Conservation (phyloP, 106 monocot genomes). For the Gastrodia elata region DNA sequence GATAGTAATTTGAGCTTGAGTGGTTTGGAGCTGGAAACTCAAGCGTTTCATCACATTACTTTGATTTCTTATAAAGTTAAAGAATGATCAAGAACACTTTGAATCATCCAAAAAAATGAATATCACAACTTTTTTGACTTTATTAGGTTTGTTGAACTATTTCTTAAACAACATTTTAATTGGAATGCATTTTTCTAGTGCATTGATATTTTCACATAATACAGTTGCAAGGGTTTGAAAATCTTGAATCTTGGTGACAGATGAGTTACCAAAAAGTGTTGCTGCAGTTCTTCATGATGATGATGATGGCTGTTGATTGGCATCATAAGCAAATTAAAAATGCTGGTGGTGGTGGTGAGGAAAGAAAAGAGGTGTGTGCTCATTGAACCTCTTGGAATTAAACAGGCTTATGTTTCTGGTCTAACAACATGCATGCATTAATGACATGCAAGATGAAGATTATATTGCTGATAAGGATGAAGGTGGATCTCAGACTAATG, state of each 20-base stretch:
- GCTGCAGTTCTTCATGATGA: constrained; percentile 63
- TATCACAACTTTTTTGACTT: constrained; percentile 95
- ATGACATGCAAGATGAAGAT: constrained; percentile 87
- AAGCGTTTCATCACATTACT: constrained; percentile 95
- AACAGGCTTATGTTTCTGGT: neutral
- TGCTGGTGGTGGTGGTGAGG: constrained; percentile 76
- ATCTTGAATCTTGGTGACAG: constrained; percentile 83
- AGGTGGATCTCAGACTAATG: constrained; percentile 92
- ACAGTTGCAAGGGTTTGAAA: constrained; percentile 82
- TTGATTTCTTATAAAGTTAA: constrained; percentile 96
- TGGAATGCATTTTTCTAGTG: neutral
- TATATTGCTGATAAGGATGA: constrained; percentile 97
- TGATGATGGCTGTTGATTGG: constrained; percentile 93
- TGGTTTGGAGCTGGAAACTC: constrained; percentile 95
- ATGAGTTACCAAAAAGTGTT: constrained; percentile 53
- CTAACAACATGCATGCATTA: neutral
- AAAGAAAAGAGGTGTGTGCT: constrained; percentile 77
- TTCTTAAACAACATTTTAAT: neutral
- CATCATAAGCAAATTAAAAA: constrained; percentile 84
- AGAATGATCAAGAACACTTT: constrained; percentile 92
- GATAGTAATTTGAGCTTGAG: constrained; percentile 95
- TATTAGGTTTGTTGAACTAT: constrained; percentile 42
- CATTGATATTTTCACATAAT: constrained; percentile 1
- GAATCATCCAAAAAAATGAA: constrained; percentile 97
- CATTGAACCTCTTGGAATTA: neutral